Evolutionary conservation across 2,329 filamentous ascomycete genomes (phyloP).

Genomic region (Colletotrichum gigasporum): DNA sequence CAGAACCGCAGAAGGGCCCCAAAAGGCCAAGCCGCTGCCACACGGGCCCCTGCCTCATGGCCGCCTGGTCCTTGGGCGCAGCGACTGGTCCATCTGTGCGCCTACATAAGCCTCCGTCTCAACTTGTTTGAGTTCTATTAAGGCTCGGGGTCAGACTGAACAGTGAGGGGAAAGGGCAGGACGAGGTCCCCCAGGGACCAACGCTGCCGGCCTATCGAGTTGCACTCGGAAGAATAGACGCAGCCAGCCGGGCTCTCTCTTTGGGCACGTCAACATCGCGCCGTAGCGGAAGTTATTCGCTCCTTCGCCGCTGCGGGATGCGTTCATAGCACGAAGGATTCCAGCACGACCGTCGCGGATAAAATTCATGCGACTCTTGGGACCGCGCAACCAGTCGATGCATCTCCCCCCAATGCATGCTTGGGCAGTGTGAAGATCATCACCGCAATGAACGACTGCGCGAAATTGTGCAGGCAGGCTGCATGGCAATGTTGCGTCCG

Average conservation of each 20-base stretch:
- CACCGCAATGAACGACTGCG: background rate
- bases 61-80: conserved; percentile 1
- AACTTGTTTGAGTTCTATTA: conserved; percentile 33
- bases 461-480: background rate
- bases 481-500: conserved; percentile 6
- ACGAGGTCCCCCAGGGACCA: background rate
- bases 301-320: conserved; percentile 8
- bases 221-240: background rate
- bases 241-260: background rate
- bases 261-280: background rate
- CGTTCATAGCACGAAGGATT: background rate
- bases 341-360: conserved; percentile 5
- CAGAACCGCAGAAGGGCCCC: background rate
- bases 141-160: conserved; percentile 22
- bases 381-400: background rate
- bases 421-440: background rate
- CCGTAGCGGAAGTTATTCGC: background rate
- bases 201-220: background rate
- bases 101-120: conserved; percentile 29
- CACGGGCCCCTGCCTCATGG: conserved; percentile 29
- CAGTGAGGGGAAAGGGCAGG: conserved; percentile 7
- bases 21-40: background rate
- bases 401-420: background rate
- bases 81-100: conserved; percentile 20
- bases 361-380: conserved; percentile 1